Evolutionary conservation across 805 yeast genomes (phyloP).

Genomic region (Wilhelminamyces savonicus): DNA sequence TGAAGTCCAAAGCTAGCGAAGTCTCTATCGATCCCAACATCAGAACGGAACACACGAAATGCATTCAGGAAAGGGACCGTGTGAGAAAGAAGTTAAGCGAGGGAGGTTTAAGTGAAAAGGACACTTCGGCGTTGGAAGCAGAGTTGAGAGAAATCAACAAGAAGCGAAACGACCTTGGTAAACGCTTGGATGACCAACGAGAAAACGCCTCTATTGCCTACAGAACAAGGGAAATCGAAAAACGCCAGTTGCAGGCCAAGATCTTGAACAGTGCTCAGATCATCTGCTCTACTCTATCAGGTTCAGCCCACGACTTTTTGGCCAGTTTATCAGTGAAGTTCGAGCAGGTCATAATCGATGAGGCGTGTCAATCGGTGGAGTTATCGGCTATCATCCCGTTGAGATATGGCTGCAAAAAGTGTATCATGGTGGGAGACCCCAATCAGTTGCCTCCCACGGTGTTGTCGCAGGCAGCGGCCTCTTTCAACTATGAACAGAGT

Average conservation of each 20-base stretch:
- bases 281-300: constrained; percentile 88
- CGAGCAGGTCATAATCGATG: constrained; percentile 90
- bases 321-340: constrained; percentile 70
- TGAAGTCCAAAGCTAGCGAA: constrained; percentile 34
- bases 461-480: constrained; percentile 79
- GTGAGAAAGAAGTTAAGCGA: constrained; percentile 35
- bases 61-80: constrained; percentile 52
- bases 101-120: constrained; percentile 32
- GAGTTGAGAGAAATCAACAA: constrained; percentile 51
- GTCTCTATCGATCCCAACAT: constrained; percentile 41
- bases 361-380: constrained; percentile 97
- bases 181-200: constrained; percentile 69
- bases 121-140: constrained; percentile 41
- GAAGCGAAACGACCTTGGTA: constrained; percentile 63
- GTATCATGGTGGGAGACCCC: constrained; percentile 98
- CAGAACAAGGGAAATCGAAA: constrained; percentile 73
- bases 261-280: constrained; percentile 72
- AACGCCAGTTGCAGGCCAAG: constrained; percentile 67
- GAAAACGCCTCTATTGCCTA: constrained; percentile 63
- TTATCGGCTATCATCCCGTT: constrained; percentile 86
- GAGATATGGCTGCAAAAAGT: constrained; percentile 81
- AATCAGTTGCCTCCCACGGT: constrained; percentile 98
- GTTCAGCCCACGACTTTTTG: constrained; percentile 86
- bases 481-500: constrained; percentile 78
- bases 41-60: constrained; percentile 44